Conservation (phyloP, 2,329 filamentous ascomycete genomes). For the Ophiostoma montium region DNA sequence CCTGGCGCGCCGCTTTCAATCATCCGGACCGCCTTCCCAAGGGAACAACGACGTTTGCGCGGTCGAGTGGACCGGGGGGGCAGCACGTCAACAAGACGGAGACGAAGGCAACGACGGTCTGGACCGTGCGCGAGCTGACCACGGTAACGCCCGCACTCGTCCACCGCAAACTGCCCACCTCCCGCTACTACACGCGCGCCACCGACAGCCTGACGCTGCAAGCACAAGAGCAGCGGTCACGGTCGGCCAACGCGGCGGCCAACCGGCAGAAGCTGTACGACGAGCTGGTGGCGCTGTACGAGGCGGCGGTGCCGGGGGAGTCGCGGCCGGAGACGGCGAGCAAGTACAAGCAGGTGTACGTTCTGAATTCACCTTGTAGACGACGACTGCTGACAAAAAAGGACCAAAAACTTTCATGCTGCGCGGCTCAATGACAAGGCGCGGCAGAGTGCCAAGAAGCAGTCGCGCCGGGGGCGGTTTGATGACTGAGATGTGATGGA, state of each 20-base stretch:
- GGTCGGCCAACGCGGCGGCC: conserved; percentile 36
- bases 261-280: conserved; percentile 34
- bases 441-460: conserved; percentile 34
- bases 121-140: conserved; percentile 32
- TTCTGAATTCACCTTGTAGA: neutral
- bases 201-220: conserved; percentile 41
- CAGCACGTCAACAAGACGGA: conserved; percentile 54
- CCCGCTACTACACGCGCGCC: conserved; percentile 37
- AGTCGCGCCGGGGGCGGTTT: conserved; percentile 24
- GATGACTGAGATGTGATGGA: neutral
- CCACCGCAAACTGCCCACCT: conserved; percentile 31
- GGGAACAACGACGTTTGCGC: conserved; percentile 38
- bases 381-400: neutral
- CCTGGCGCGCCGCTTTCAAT: conserved; percentile 34
- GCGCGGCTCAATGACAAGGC: conserved; percentile 34
- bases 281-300: conserved; percentile 35
- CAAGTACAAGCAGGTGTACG: conserved; percentile 35
- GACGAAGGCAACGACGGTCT: conserved; percentile 42
- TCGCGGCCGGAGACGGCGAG: conserved; percentile 31
- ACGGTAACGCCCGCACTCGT: conserved; percentile 30
- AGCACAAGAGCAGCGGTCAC: conserved; percentile 39
- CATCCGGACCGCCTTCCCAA: conserved; percentile 28
- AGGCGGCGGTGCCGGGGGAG: conserved; percentile 30
- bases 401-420: conserved; percentile 28
- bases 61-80: conserved; percentile 47